phyloP scores from a whole-genome alignment of 768 basidiomycete species.

The Rhizopogon sp. region DNA sequence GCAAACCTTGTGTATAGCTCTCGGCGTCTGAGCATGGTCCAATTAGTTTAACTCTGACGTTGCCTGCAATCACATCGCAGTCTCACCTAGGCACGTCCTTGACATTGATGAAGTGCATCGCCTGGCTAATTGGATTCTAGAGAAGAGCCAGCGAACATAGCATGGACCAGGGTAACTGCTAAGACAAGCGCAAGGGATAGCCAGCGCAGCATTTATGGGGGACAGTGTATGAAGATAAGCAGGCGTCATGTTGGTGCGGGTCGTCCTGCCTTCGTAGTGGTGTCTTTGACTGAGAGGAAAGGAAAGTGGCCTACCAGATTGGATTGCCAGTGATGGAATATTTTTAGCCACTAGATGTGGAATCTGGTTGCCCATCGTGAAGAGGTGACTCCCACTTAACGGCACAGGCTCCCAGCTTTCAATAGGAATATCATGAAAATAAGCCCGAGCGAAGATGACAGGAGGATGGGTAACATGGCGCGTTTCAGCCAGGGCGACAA shows the following conservation, averaged over 20 bases:
- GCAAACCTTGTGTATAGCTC: background rate
- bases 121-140: no score
- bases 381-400: no score
- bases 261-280: background rate
- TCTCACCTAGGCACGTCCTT: background rate
- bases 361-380: no score
- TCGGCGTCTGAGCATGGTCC: background rate
- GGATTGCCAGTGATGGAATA: no score
- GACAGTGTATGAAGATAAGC: background rate
- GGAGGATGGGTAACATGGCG: no score
- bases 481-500: no score
- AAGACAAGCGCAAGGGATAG: background rate
- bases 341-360: no score
- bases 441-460: no score
- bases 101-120: background rate
- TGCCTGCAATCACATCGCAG: background rate
- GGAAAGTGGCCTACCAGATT: no score
- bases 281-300: background rate
- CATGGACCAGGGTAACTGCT: background rate
- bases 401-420: no score
- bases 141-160: background rate
- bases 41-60: background rate
- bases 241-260: background rate
- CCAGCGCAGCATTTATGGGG: background rate
- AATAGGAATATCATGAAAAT: no score